These are phyloP conservation scores for Suillus americanus DNA, from an alignment of 768 basidiomycete genomes.

Conservation along the genomic window DNA sequence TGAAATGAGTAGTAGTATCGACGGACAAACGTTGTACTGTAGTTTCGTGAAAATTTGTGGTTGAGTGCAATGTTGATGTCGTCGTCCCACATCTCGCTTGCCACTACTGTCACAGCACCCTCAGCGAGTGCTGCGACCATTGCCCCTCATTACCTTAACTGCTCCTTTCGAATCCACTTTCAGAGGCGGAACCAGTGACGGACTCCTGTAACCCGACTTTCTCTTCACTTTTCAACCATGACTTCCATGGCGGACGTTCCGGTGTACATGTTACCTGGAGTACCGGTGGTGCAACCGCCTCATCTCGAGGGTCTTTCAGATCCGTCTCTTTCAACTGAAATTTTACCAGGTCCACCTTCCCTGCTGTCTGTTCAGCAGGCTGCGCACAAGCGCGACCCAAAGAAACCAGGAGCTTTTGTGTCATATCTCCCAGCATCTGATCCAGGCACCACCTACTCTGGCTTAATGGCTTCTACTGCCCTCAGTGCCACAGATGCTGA, in stretches of 20 bases:
- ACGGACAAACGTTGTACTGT: constrained; percentile 11
- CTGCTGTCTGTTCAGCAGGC: constrained; percentile 68
- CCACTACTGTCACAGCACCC: constrained; percentile 16
- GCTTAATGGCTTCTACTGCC: constrained; percentile 60
- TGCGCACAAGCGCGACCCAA: constrained; percentile 75
- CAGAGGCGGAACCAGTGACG: constrained; percentile 14
- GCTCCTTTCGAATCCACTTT: constrained; percentile 17
- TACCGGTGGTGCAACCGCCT: constrained; percentile 70
- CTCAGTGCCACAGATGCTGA: constrained; percentile 57
- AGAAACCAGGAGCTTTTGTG: constrained; percentile 64
- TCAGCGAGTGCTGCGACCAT: constrained; percentile 20
- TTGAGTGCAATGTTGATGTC: constrained; percentile 14
- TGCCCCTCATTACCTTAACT: constrained; percentile 18
- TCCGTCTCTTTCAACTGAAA: constrained; percentile 81
- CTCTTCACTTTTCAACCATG: constrained; percentile 46
- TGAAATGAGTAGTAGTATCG: constrained; percentile 16
- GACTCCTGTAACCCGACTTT: constrained; percentile 13
- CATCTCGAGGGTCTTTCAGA: constrained; percentile 74
- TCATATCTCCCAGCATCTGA: constrained; percentile 84
- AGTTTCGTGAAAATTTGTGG: constrained; percentile 25
- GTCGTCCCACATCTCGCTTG: constrained; percentile 24
- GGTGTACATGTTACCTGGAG: constrained; percentile 71
- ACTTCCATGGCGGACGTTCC: constrained; percentile 70
- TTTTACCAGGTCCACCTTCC: constrained; percentile 85
- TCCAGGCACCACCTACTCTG: constrained; percentile 87